Conservation (phyloP, 208 protist species). For the Leishmania martiniquensis region DNA sequence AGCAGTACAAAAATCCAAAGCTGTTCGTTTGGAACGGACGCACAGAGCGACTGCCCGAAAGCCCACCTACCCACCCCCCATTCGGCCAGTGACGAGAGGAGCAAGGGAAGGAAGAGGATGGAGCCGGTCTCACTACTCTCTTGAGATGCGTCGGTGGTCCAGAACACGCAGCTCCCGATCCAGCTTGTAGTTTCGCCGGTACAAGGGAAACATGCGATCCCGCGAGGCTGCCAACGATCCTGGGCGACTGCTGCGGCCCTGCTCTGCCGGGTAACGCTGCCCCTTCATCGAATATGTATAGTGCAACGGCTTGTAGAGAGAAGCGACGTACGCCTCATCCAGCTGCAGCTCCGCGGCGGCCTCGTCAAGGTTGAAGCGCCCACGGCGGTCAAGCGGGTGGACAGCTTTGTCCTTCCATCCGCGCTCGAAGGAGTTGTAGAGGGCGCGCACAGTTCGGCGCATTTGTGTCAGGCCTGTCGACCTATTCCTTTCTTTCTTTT, state of each 20-base stretch:
- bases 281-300: constrained; percentile 83
- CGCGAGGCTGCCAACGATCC: constrained; percentile 61
- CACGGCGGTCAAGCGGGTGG: constrained; percentile 63
- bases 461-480: not conserved
- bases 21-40: not conserved
- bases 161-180: constrained; percentile 60
- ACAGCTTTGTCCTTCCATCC: constrained; percentile 57
- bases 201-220: constrained; percentile 80
- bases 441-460: constrained; percentile 22
- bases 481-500: not conserved
- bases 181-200: constrained; percentile 62
- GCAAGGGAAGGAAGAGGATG: not conserved
- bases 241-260: constrained; percentile 73
- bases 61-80: not conserved
- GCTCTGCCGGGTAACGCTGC: constrained; percentile 83
- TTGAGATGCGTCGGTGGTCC: constrained; percentile 58
- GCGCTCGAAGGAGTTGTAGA: constrained; percentile 54
- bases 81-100: not conserved
- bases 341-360: constrained; percentile 78
- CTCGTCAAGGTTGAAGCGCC: constrained; percentile 86
- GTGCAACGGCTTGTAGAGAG: constrained; percentile 80
- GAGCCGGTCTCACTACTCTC: constrained; percentile 39
- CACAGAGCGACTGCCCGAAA: not conserved
- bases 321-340: constrained; percentile 75
- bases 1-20: not conserved